A percentile compares a stretch with the other conserved stretches of the same genome.
phyloP scores from a whole-genome alignment of 768 basidiomycete species.

The Leucocoprinus birnbaumii region DNA sequence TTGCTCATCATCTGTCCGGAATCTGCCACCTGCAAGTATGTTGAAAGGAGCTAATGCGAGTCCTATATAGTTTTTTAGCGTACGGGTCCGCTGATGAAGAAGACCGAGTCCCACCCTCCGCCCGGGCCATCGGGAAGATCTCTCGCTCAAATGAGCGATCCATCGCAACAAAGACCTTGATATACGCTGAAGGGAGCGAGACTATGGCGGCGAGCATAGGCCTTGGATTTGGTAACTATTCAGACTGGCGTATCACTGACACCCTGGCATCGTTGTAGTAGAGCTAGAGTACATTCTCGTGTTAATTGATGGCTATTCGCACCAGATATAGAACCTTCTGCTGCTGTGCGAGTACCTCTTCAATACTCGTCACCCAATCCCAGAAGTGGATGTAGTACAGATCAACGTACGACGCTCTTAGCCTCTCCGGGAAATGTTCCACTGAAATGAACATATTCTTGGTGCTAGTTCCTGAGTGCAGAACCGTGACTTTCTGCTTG shows the following conservation, averaged over 20 bases:
- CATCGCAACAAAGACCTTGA: conserved; percentile 43
- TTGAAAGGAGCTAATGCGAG: conserved; percentile 30
- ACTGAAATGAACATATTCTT: conserved; percentile 38
- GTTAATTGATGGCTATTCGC: background rate
- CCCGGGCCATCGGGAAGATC: conserved; percentile 43
- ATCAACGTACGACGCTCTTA: conserved; percentile 35
- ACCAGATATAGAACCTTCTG: conserved; percentile 50
- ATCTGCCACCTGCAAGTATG: conserved; percentile 34
- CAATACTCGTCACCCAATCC: conserved; percentile 48
- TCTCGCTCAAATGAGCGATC: conserved; percentile 50
- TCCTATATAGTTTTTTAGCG: conserved; percentile 13
- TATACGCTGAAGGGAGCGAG: conserved; percentile 53
- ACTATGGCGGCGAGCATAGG: conserved; percentile 45
- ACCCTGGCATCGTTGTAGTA: conserved; percentile 22
- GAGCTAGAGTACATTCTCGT: too few relatives aligned
- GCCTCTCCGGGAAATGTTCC: conserved; percentile 36
- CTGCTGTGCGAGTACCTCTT: conserved; percentile 47
- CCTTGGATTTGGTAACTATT: conserved; percentile 46
- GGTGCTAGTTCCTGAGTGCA: conserved; percentile 35
- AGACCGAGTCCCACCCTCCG: conserved; percentile 30
- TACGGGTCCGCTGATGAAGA: conserved; percentile 13
- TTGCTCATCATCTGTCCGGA: conserved; percentile 49
- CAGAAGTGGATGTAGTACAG: conserved; percentile 39
- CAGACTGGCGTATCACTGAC: conserved; percentile 44
- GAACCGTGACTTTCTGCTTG: conserved; percentile 29